A percentile compares a stretch with the other conserved stretches of the same genome.
phyloP scores from a whole-genome alignment of 2,329 filamentous ascomycete species.

The Dactylellina haptotyla region DNA sequence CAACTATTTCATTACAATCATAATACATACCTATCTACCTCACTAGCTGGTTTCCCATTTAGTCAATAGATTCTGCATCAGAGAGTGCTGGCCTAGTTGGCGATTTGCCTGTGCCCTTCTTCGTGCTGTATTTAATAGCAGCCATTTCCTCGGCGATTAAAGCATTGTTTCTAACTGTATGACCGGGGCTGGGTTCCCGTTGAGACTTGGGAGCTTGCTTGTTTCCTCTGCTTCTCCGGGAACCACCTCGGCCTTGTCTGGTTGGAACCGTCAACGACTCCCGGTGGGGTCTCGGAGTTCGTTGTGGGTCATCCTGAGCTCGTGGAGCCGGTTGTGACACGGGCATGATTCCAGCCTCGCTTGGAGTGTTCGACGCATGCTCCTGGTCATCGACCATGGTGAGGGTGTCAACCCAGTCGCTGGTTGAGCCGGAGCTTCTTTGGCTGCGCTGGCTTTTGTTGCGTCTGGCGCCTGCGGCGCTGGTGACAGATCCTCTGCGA shows the following conservation, averaged over 20 bases:
- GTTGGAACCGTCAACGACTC: slow-evolving; percentile 18
- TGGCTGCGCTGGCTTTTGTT: slow-evolving; percentile 17
- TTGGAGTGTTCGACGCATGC: not conserved
- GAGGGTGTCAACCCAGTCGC: slow-evolving; percentile 48
- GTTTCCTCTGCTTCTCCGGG: slow-evolving; percentile 1
- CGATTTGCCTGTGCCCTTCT: slow-evolving; percentile 27
- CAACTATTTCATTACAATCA: no score
- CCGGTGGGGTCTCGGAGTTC: not conserved
- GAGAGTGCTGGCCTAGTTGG: no score
- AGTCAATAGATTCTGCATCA: not conserved
- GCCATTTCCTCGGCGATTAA: slow-evolving; percentile 34
- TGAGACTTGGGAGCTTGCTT: slow-evolving; percentile 17
- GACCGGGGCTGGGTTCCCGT: not conserved
- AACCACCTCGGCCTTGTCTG: not conserved
- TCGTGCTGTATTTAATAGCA: slow-evolving; percentile 41
- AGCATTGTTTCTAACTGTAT: slow-evolving; percentile 34
- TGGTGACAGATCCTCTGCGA: slow-evolving; percentile 19
- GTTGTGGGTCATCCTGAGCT: not conserved
- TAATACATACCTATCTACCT: no score
- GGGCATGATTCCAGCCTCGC: not conserved
- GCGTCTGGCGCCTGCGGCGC: not conserved
- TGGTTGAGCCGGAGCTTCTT: slow-evolving; percentile 16
- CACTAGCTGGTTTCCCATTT: no score
- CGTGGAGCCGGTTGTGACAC: not conserved
- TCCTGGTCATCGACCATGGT: slow-evolving; percentile 44